Base-by-base conservation (phyloP, 139 green algal genomes). In the Chlamydomonas eustigma region DNA sequence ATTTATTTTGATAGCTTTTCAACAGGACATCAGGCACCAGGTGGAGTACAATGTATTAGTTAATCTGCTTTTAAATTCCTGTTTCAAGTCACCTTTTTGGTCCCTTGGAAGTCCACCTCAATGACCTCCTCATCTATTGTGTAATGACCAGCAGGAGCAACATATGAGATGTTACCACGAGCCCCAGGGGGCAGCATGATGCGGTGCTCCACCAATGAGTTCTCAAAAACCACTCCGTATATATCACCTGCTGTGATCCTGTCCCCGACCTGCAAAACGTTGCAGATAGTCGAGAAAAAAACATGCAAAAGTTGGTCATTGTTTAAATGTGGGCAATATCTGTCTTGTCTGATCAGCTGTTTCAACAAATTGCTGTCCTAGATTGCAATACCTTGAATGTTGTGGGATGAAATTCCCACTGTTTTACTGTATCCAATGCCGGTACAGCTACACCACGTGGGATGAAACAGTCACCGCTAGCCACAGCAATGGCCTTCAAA, bases 101-200 rank as follows among this genome's bases (percentile, higher is more conserved):
- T 38, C 34, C 94, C 95, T 51, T 93, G 84, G 89, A 99, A 99
- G 80, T 99, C 96, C 30, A 99, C 80, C 85, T 99, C 96, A 44
- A 99, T 94, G 31, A 99, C 90, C 77, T 95, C 92, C 75, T 97
- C 93, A 0, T 91, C 75, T 12, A 97, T 82, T 44, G 78, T 92
- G 90, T 99, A 99, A 31, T 96, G 73, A 22, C 95, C 95, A 4
- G 88, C 51, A 12, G 92, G 92, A 0, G 96, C 96, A 22, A 99
- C 89, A 83, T 95, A 98, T 39, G 87, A 93, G 58, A 99, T 82
- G 32, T 85, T 94, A 30, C 96, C 96, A 24, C 88, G 84, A 0
- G 94, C 92, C 6, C 79, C 84, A 4, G 96, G 94, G 0, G 95
- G 96, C 74, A 97, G 81, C 92, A 97, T 96, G 22, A 98, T 80